These are phyloP conservation scores for Globisporangium mamillatum DNA, from an alignment of 352 stramenopile species.

Conservation along the genomic window DNA sequence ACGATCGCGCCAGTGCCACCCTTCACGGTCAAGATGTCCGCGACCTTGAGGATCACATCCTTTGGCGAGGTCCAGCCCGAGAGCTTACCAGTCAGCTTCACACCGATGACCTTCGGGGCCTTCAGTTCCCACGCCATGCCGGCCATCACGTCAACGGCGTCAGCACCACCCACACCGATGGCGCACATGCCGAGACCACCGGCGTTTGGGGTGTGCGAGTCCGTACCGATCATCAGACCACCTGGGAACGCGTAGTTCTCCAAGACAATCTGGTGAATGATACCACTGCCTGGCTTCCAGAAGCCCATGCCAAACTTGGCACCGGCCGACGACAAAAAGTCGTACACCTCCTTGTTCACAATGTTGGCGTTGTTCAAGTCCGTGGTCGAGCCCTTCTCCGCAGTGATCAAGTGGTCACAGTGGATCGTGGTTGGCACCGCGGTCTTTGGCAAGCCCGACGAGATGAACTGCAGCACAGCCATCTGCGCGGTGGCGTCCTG, in stretches of 20 bases:
- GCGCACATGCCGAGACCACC: constrained; percentile 93
- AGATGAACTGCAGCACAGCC: constrained; percentile 95
- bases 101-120: constrained; percentile 93
- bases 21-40: constrained; percentile 93
- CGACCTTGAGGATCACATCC: constrained; percentile 94
- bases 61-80: constrained; percentile 92
- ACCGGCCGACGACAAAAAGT: constrained; percentile 89
- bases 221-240: constrained; percentile 93
- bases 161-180: constrained; percentile 90
- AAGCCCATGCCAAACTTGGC: constrained; percentile 94
- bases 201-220: constrained; percentile 94
- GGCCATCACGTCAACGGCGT: constrained; percentile 93
- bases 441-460: constrained; percentile 91
- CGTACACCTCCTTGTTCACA: constrained; percentile 92
- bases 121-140: constrained; percentile 95
- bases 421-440: constrained; percentile 92
- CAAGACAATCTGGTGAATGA: constrained; percentile 94
- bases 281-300: constrained; percentile 92
- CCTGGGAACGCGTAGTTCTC: constrained; percentile 95
- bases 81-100: constrained; percentile 92
- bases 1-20: constrained; percentile 92
- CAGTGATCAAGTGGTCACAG: constrained; percentile 94
- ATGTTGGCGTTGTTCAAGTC: constrained; percentile 89
- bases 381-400: constrained; percentile 87
- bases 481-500: constrained; percentile 94